Percentiles rank a stretch among this genome's conserved stretches.
Evolutionary conservation across 2,329 filamentous ascomycete species (phyloP).

Genomic region (Teratosphaeria destructans): DNA sequence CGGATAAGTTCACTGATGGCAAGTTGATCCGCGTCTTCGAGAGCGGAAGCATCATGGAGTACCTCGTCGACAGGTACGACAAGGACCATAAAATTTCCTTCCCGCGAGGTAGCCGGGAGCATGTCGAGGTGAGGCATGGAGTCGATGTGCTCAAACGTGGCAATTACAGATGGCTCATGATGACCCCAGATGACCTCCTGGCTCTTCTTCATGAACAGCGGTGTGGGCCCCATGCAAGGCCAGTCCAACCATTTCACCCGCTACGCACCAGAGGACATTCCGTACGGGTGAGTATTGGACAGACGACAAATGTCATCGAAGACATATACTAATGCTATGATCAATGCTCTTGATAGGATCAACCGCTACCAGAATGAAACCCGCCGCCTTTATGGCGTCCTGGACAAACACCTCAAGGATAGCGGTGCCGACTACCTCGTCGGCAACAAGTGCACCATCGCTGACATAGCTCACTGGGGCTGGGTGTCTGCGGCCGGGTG

Average conservation of each 20-base stretch:
- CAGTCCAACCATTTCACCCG: slow-evolving; percentile 76
- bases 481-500: slow-evolving; percentile 57
- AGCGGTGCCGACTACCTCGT: slow-evolving; percentile 43
- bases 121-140: slow-evolving; percentile 42
- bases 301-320: neutral
- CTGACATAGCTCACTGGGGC: slow-evolving; percentile 71
- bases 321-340: neutral
- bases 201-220: slow-evolving; percentile 63
- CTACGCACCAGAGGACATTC: slow-evolving; percentile 72
- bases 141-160: neutral
- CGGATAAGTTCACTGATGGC: slow-evolving; percentile 66
- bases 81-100: slow-evolving; percentile 73
- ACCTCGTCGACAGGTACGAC: slow-evolving; percentile 58
- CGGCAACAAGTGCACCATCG: slow-evolving; percentile 58
- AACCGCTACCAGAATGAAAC: slow-evolving; percentile 77
- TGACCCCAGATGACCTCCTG: slow-evolving; percentile 57
- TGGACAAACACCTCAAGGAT: slow-evolving; percentile 57
- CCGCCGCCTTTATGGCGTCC: slow-evolving; percentile 65
- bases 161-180: neutral
- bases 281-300: slow-evolving; percentile 44
- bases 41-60: slow-evolving; percentile 46
- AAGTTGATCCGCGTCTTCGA: slow-evolving; percentile 69
- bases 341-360: slow-evolving; percentile 38
- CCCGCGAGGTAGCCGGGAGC: slow-evolving; percentile 59
- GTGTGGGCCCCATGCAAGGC: slow-evolving; percentile 30